Base-by-base conservation (phyloP, 495 filamentous ascomycete species). In the Podospora sp. region DNA sequence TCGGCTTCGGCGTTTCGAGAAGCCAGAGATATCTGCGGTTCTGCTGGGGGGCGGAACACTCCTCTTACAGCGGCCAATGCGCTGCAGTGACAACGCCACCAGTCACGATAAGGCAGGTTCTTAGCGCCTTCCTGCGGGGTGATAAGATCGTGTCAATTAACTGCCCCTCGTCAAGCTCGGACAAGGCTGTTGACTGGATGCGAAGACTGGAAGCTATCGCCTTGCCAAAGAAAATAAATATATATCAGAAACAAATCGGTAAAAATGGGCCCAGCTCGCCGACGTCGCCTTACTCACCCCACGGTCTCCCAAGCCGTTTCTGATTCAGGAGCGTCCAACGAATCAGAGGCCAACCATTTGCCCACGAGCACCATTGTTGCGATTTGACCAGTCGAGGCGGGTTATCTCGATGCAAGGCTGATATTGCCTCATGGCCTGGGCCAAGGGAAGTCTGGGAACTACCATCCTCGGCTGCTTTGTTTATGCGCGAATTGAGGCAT, bases 261-360 rank as follows among this genome's bases (percentile, higher is more conserved):
- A 46, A 46, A 14, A 46, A 2, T 4, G 40, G 40, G 40, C 40
- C 16, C 40, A 18, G 14, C 40, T 14, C 2, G 40, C 40, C 40
- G 40, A 46, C 40, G 40, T 46, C 40, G 40, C 40, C 40, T 46
- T 46, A 46, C 40, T 46, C 40, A 46, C 40, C 40, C 40, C 40
- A 11, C 40, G 11, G 12, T 2, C 40, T 18, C 11, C 40, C 40
- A 11, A 46, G 40, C 40, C 40, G 40, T 18, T 46, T 18, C 40
- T 46, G 40, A 35, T 8, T 35, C 16, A 60, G 29, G 14, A 6
- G 20, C 36, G 21, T 11, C 33, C 53, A 65, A 36, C 71, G 63
- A 71, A 73, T 73, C 68, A 73, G 68, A 66, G 51, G 62, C 73
- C 73, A 72, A 66, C 63, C 66, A 69, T 63, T 60, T 53, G 62